Conservation (phyloP, 1,139 yeast species). For the Yamadazyma oceani region DNA sequence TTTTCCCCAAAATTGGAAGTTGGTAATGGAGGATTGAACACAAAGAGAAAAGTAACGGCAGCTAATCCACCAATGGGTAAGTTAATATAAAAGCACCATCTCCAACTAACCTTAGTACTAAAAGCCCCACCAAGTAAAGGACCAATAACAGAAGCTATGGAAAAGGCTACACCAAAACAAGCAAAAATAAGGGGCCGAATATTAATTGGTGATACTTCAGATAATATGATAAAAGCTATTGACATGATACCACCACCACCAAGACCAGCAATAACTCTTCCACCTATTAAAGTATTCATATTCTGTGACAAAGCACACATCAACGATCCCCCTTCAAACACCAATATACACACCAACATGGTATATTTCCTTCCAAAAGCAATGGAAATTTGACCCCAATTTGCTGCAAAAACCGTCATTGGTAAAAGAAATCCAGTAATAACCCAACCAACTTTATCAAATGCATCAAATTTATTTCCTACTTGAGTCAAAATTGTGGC, state of each 20-base stretch:
- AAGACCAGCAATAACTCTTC: conserved; percentile 35
- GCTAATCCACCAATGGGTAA: conserved; percentile 42
- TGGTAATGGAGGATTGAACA: conserved; percentile 37
- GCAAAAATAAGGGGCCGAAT: conserved; percentile 35
- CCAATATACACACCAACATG: conserved; percentile 31
- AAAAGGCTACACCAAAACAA: conserved; percentile 38
- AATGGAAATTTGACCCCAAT: conserved; percentile 44
- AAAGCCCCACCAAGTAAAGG: conserved; percentile 59
- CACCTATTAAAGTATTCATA: conserved; percentile 40
- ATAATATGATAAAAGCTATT: conserved; percentile 25
- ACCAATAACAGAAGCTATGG: conserved; percentile 53
- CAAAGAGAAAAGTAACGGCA: conserved; percentile 21
- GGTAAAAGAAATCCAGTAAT: conserved; percentile 57
- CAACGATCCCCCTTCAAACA: conserved; percentile 40
- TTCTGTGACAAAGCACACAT: conserved; percentile 36
- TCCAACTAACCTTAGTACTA: conserved; percentile 51
- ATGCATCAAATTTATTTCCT: conserved; percentile 41
- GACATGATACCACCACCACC: conserved; percentile 36
- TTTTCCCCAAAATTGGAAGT: conserved; percentile 25
- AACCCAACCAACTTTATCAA: conserved; percentile 60
- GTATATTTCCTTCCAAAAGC: conserved; percentile 47
- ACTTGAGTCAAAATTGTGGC: conserved; percentile 36
- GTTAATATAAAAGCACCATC: conserved; percentile 74
- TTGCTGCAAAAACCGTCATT: conserved; percentile 35
- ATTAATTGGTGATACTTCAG: conserved; percentile 32